phyloP scores from a whole-genome alignment of 2,329 filamentous ascomycete species.

The Stagonosporopsis rhizophila region DNA sequence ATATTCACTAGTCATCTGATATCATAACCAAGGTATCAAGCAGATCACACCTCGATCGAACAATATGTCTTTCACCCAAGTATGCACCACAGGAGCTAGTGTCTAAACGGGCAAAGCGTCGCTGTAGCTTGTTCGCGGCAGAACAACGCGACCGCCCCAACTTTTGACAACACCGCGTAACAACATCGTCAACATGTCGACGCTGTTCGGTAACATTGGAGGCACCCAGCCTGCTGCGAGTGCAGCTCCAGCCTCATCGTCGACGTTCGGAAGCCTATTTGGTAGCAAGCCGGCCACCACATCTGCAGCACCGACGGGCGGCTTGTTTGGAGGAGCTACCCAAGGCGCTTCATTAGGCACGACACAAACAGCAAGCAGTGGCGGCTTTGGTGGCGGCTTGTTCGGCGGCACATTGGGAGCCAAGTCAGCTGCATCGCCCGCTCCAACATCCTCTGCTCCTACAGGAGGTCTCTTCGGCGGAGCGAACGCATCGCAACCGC shows the following conservation, averaged over 20 bases:
- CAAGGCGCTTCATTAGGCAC: conserved; percentile 34
- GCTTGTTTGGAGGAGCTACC: conserved; percentile 41
- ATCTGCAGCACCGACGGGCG: conserved; percentile 32
- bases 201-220: conserved; percentile 43
- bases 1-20: background rate
- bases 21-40: background rate
- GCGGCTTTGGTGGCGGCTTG: conserved; percentile 43
- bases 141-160: conserved; percentile 35
- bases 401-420: conserved; percentile 39
- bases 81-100: background rate
- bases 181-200: conserved; percentile 36
- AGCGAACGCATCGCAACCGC: conserved; percentile 34
- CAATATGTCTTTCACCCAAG: conserved; percentile 1
- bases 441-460: conserved; percentile 29
- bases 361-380: conserved; percentile 37
- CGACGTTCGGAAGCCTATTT: conserved; percentile 35
- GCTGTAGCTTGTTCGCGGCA: conserved; percentile 15
- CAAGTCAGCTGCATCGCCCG: conserved; percentile 45
- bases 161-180: conserved; percentile 32
- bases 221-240: conserved; percentile 40
- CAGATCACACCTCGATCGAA: background rate
- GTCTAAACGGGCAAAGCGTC: conserved; percentile 10
- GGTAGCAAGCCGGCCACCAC: conserved; percentile 30
- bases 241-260: conserved; percentile 28
- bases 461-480: conserved; percentile 30